Conservation (phyloP, 495 filamentous ascomycete species). For the Talaromyces liani region DNA sequence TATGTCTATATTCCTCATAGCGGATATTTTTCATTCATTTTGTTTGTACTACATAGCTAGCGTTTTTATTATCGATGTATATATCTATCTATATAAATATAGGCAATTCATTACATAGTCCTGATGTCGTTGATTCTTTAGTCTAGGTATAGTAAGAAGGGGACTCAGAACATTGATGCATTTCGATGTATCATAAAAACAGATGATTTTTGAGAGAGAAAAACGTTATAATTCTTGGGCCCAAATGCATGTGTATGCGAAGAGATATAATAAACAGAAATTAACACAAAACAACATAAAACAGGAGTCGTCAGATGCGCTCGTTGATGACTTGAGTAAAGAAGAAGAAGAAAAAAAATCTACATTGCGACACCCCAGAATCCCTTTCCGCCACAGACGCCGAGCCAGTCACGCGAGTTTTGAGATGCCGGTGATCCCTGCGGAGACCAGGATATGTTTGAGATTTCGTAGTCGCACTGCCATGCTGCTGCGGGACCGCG, state of each 20-base stretch:
- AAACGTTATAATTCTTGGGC: neutral
- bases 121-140: neutral
- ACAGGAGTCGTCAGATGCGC: neutral
- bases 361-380: constrained; percentile 79
- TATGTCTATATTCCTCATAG: neutral
- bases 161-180: too few relatives aligned
- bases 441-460: constrained; percentile 91
- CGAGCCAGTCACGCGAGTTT: constrained; percentile 88
- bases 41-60: neutral
- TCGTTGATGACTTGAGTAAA: neutral
- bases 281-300: neutral
- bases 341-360: neutral
- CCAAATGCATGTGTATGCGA: neutral
- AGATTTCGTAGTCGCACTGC: constrained; percentile 95
- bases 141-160: neutral
- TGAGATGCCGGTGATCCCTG: constrained; percentile 50
- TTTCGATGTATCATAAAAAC: too few relatives aligned
- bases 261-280: neutral
- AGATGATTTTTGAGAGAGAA: neutral
- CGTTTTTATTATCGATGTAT: neutral
- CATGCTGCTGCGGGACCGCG: constrained; percentile 74
- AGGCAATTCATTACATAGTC: neutral
- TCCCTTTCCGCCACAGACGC: constrained; percentile 83
- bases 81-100: neutral
- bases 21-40: neutral